phyloP scores from a whole-genome alignment of 306 rosid genomes.

The Comarum palustre region DNA sequence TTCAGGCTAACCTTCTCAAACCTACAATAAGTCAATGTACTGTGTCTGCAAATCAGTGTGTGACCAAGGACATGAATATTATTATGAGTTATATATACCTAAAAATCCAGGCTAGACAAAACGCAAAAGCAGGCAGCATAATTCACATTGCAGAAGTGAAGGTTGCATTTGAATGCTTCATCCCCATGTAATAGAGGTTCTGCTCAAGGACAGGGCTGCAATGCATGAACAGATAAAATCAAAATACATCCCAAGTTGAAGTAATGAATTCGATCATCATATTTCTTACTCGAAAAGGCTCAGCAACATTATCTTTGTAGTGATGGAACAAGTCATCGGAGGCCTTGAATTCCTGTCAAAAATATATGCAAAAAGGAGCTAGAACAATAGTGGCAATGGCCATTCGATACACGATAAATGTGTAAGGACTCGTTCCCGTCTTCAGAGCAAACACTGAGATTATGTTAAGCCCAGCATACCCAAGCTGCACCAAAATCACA shows the following conservation, averaged over 20 bases:
- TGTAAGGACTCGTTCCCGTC: slow-evolving; percentile 38
- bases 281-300: slow-evolving; percentile 34
- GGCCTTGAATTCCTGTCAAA: slow-evolving; percentile 27
- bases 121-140: slow-evolving; percentile 34
- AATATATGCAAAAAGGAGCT: slow-evolving; percentile 34
- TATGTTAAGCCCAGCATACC: slow-evolving; percentile 32
- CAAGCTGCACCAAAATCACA: slow-evolving; percentile 29
- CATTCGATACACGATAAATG: slow-evolving; percentile 30
- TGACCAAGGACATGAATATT: background rate
- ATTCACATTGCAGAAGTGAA: slow-evolving; percentile 41
- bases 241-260: background rate
- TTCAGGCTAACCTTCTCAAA: slow-evolving; percentile 23
- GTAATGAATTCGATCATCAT: background rate
- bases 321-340: slow-evolving; percentile 23
- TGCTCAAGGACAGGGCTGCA: slow-evolving; percentile 40
- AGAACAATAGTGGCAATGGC: slow-evolving; percentile 31
- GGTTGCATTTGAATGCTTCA: slow-evolving; percentile 31
- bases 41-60: background rate
- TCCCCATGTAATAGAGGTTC: slow-evolving; percentile 30
- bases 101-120: slow-evolving; percentile 36
- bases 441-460: slow-evolving; percentile 32
- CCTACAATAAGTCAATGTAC: background rate
- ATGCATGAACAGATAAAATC: background rate
- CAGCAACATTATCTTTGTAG: slow-evolving; percentile 15
- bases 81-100: slow-evolving; percentile 14